Percentiles rank a stretch among this genome's conserved stretches.
Evolutionary conservation across 2,329 filamentous ascomycete species (phyloP).

Genomic region (Fusarium globosum): DNA sequence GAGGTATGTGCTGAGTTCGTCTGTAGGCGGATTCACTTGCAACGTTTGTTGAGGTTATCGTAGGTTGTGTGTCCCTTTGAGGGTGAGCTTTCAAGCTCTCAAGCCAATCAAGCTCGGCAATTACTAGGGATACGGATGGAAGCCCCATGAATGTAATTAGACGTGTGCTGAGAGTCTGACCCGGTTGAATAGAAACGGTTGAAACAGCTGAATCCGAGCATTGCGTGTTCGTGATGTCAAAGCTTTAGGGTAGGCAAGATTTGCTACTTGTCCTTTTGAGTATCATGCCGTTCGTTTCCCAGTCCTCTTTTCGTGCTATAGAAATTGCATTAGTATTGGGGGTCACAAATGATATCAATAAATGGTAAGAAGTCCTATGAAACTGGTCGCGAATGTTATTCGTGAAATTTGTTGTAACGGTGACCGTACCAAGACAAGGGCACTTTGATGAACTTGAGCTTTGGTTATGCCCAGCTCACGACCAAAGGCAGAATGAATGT

Average conservation of each 20-base stretch:
- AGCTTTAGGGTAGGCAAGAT: not conserved
- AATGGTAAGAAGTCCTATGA: accelerated
- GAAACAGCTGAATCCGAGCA: not conserved
- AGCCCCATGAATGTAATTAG: accelerated
- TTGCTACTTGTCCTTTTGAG: accelerated
- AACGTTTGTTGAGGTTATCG: not conserved
- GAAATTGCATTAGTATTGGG: accelerated
- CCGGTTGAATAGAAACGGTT: not conserved
- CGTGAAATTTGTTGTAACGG: accelerated
- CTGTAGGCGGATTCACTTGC: too few species aligned
- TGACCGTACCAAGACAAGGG: accelerated
- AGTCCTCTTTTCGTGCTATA: not conserved
- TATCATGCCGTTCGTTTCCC: accelerated
- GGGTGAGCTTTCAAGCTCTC: accelerated
- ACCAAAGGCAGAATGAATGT: accelerated
- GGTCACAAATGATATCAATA: accelerated
- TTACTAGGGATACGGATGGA: accelerated
- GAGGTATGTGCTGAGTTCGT: not conserved
- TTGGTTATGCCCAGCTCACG: accelerated
- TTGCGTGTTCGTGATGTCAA: accelerated
- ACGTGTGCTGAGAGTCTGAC: accelerated
- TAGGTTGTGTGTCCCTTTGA: too few species aligned
- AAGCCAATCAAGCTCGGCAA: not conserved
- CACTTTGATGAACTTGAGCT: accelerated
- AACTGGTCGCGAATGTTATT: accelerated